Base-by-base conservation (phyloP, 768 basidiomycete species). In the Hortiboletus campestris region DNA sequence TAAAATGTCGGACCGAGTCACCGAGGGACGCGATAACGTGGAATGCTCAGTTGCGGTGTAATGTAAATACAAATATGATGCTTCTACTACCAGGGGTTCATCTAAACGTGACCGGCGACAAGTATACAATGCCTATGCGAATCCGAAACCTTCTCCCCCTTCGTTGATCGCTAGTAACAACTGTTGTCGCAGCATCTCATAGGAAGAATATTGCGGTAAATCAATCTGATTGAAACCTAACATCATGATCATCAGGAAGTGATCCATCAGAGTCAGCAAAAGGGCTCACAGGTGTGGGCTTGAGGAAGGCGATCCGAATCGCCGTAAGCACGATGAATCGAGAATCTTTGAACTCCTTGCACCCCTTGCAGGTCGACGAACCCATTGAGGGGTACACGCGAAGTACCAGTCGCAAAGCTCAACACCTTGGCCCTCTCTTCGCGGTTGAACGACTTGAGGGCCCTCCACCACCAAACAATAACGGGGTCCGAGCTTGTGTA, bases 401-500 rank as follows among this genome's bases (percentile, higher is more conserved):
- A 94, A 6, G 91, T 85, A 56, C 93, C 85, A 2, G 97, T 96
- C 14, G 94, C 95, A 73, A 99, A 99, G 77, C 95, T 96, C 53
- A 99, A 79, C 43, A 99, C 92, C 72, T 97, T 94, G 32, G 97
- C 94, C 53, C 94, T 80, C 73, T 99, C 97, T 64, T 98, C 95
- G 34, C 96, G 89, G 62, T 90, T 93, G 76, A 98, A 98, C 10
- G 94, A 96, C 73, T 98, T 94, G 41, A 99, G 82, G 2, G 96
- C 96, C 61, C 97, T 84, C 97, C 97, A 99, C 89, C 94, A 98
- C 95, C 95, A 99, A 29, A 91, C 87, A 56, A 98, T 94, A 65
- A 96, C 94, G 7, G 96, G 92, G 70, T 99, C 95, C 3, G 89
- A 90, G 64, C 88, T 82, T 7, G 81, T 83, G 70, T 92, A 94